These are phyloP conservation scores for Colletotrichum lini DNA, from an alignment of 2,329 filamentous ascomycete genomes.

Conservation along the genomic window DNA sequence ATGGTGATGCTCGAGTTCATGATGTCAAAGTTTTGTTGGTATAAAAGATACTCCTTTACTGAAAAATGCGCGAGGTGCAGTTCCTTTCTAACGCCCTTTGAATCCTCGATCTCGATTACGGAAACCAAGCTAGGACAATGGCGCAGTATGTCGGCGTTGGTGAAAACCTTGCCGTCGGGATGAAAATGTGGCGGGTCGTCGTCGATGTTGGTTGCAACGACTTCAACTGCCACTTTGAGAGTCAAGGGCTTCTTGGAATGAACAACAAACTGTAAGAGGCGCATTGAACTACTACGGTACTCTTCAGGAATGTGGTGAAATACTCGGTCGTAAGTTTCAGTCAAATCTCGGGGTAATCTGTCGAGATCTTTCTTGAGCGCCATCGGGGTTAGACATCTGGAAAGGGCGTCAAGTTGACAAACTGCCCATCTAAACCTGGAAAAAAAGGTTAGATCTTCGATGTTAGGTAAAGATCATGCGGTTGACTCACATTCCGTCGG, in stretches of 20 bases:
- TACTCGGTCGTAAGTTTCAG: background rate
- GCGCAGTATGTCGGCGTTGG: background rate
- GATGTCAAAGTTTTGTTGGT: background rate
- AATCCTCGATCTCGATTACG: background rate
- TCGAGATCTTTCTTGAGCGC: background rate
- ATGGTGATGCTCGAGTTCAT: background rate
- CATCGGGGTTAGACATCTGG: background rate
- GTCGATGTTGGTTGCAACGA: background rate
- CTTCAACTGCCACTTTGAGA: background rate
- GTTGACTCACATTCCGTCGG: constrained; percentile 1
- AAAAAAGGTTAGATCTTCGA: no score
- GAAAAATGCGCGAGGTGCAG: background rate
- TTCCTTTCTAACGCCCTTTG: background rate
- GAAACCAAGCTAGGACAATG: background rate
- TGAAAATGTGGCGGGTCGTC: background rate
- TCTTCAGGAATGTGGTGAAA: background rate
- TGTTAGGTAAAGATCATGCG: background rate
- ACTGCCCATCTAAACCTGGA: constrained; percentile 16
- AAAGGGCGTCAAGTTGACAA: constrained; percentile 2
- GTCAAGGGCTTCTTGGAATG: background rate
- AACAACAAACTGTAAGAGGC: background rate
- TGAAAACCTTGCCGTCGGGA: background rate
- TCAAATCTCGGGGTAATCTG: background rate
- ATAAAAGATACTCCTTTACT: background rate
- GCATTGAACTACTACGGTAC: background rate